Conservation (phyloP, 148 eudicot genomes). For the Diospyros kaki region DNA sequence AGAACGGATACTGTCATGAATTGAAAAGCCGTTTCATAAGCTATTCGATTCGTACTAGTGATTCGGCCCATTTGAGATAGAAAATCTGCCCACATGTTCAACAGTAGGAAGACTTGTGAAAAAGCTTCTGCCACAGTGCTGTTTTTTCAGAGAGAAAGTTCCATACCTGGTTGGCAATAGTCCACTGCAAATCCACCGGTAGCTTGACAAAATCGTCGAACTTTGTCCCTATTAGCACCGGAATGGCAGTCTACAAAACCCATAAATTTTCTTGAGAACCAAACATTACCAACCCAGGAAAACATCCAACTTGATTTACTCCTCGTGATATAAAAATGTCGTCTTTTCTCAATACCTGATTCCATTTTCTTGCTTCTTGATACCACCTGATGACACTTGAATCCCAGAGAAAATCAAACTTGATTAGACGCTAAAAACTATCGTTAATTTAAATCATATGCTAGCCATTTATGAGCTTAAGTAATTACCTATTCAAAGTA, state of each 20-base stretch:
- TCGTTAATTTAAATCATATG: not conserved
- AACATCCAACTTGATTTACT: no score
- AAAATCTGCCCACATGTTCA: no score
- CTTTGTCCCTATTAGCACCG: conserved; percentile 61
- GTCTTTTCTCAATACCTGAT: conserved; percentile 37
- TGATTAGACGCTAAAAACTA: not conserved
- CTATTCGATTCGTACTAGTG: no score
- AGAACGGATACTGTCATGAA: no score
- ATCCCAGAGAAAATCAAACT: not conserved
- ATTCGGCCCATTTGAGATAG: no score
- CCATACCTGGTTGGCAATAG: conserved; percentile 52
- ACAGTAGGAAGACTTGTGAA: not conserved
- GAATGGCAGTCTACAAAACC: conserved; percentile 53
- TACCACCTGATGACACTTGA: conserved; percentile 61
- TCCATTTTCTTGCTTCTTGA: conserved; percentile 62
- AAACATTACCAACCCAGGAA: not conserved
- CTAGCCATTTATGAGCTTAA: not conserved
- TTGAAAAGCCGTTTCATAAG: no score
- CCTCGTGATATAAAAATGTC: no score
- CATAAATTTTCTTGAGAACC: not conserved
- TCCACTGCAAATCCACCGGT: conserved; percentile 65
- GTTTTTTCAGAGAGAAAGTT: not conserved
- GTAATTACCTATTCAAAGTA: conserved; percentile 36
- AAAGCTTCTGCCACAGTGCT: not conserved
- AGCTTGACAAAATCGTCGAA: conserved; percentile 64